Base-by-base conservation (phyloP, 2,329 filamentous ascomycete genomes). In the Dactylellina sp. region DNA sequence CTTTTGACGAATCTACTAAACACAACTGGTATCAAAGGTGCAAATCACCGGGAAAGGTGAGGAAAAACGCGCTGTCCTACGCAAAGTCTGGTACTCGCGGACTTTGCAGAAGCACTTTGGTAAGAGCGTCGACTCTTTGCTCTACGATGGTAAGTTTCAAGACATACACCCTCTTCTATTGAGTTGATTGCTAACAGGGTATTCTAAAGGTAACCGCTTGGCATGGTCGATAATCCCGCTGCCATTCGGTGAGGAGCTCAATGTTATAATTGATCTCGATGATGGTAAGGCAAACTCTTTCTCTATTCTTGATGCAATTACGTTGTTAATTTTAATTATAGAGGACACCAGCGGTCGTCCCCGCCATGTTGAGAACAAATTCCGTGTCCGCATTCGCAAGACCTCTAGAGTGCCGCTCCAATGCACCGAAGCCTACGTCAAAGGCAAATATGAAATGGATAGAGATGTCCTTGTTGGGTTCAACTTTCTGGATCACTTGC, bases 401-500 rank as follows among this genome's bases (percentile, higher is more conserved):
- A 90, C 90, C 0, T 89, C 87, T n/a, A 82, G 82, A 1, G 86
- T 99, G 20, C 86, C 90, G 46, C 85, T 98, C 59, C 81, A 84
- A 2, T 83, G 86, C 0, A 84, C 98, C 0, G 82, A 85, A 1
- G 83, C 84, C 0, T 97, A 94, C 79, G 83, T 96, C 1, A 78
- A 84, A 0, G 85, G 88, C 52, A 82, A 85, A 70, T 83, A 85
- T 18, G 81, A 84, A 0, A 90, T 90, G 80, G 86, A 90, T 79
- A 87, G 86, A 39, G 82, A 85, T 18, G 88, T 94, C 18, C 85
- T 94, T 6, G 91, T 95, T 79, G 89, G 91, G 12, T 87, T 98
- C 81, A 97, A 91, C 80, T 97, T 97, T 79, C 84, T 97, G 2
- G 95, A 99, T 76, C 95, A 99, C 79, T 84, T 94, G 6, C 84